A percentile compares a stretch with the other conserved stretches of the same genome.
Conservation (phyloP, 164 flowering plant genomes). For the Piper betle region DNA sequence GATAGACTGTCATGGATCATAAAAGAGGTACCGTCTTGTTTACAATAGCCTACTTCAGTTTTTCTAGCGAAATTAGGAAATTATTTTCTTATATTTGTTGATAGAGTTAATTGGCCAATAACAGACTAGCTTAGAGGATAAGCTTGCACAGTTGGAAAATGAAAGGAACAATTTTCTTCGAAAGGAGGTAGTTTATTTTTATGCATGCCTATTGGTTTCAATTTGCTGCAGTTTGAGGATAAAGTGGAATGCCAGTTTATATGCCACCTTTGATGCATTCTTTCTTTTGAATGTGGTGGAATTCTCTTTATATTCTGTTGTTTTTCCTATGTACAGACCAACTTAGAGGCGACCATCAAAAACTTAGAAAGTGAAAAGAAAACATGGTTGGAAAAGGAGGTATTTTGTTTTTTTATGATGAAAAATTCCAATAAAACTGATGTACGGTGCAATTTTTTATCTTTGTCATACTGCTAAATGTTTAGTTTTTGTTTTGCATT, state of each 20-base stretch:
- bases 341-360: constrained; percentile 19
- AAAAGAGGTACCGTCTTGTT: constrained; percentile 11
- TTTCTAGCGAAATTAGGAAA: constrained; percentile 3
- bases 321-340: constrained; percentile 12
- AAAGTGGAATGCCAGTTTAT: neutral
- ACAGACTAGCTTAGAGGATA: constrained; percentile 28
- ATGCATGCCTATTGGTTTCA: neutral
- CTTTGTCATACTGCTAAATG: too few relatives aligned
- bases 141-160: constrained; percentile 18
- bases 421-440: neutral
- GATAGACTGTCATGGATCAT: constrained; percentile 11
- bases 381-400: constrained; percentile 12
- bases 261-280: neutral
- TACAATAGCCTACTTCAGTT: neutral
- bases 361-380: constrained; percentile 11
- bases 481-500: too few relatives aligned
- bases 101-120: constrained; percentile 6
- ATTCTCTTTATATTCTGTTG: neutral
- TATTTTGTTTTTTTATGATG: neutral
- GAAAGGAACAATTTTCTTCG: constrained; percentile 24
- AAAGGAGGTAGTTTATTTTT: constrained; percentile 22
- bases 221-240: neutral
- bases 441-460: too few relatives aligned
- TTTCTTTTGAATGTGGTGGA: neutral
- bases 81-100: neutral